Percentiles rank a stretch among this genome's conserved stretches.
Evolutionary conservation across 257 asterid species (phyloP).

Genomic region (Oldenlandia corymbosa): DNA sequence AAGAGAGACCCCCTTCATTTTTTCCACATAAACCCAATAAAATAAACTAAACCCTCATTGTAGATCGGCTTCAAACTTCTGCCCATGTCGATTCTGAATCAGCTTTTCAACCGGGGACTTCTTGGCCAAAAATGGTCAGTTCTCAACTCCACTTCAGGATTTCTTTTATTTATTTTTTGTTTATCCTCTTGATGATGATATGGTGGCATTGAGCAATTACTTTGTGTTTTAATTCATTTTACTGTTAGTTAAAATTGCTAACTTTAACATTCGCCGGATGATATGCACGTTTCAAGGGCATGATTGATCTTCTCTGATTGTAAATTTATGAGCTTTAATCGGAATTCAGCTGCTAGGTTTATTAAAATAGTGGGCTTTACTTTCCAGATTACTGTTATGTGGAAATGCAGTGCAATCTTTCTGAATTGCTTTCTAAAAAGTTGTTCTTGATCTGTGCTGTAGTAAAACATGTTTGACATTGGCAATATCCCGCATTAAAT

Average conservation of each 20-base stretch:
- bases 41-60: neutral
- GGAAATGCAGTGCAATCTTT: neutral
- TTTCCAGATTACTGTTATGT: neutral
- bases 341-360: neutral
- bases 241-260: neutral
- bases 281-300: neutral
- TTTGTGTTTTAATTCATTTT: neutral
- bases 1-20: neutral
- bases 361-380: neutral
- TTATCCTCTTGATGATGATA: neutral
- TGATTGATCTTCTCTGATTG: neutral
- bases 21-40: neutral
- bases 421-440: neutral
- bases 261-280: slow-evolving; percentile 5
- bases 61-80: neutral
- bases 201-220: neutral
- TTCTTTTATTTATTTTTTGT: slow-evolving; percentile 1
- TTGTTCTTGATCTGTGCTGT: slow-evolving; percentile 27
- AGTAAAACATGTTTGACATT: slow-evolving; percentile 88
- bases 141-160: slow-evolving; percentile 7
- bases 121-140: slow-evolving; percentile 82
- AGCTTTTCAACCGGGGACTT: slow-evolving; percentile 82
- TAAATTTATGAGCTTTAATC: neutral
- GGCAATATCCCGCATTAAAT: slow-evolving; percentile 77
- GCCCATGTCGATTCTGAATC: slow-evolving; percentile 67